phyloP scores from a whole-genome alignment of 73 alveolate species.

The Paramecium caudatum region DNA sequence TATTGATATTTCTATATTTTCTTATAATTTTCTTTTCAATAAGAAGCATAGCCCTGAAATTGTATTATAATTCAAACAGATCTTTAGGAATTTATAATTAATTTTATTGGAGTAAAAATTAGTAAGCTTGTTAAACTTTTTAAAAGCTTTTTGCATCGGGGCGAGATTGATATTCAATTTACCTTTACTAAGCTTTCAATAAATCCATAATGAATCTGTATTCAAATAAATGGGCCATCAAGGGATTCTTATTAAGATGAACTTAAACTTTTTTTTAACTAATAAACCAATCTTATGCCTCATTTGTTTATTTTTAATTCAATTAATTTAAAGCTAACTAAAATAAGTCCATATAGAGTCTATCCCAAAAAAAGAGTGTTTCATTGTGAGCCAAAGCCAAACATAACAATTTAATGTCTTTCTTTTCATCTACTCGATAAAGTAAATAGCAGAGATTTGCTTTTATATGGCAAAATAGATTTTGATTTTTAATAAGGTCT shows the following conservation, averaged over 20 bases:
- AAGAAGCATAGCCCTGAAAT: constrained; percentile 8
- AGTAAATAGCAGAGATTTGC: background rate
- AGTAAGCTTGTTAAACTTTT: background rate
- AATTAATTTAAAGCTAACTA: background rate
- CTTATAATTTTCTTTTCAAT: constrained; percentile 15
- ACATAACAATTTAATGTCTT: background rate
- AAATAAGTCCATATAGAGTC: background rate
- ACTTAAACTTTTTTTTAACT: constrained; percentile 7
- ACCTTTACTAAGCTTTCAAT: background rate
- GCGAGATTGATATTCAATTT: background rate
- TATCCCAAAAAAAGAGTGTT: background rate
- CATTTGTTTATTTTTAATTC: background rate
- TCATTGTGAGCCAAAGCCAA: background rate
- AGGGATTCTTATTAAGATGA: background rate
- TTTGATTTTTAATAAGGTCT: no score
- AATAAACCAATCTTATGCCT: background rate
- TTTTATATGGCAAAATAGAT: no score
- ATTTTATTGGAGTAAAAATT: background rate
- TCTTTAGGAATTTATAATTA: background rate
- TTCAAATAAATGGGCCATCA: background rate
- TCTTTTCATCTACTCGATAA: background rate
- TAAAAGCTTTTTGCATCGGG: background rate
- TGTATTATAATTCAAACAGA: background rate
- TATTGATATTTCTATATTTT: background rate
- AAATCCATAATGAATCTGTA: constrained; percentile 40